A percentile compares a stretch with the other conserved stretches of the same genome.
Evolutionary conservation across 1,284 basidiomycete genomes (phyloP).

Genomic region (Malassezia vespertilionis): DNA sequence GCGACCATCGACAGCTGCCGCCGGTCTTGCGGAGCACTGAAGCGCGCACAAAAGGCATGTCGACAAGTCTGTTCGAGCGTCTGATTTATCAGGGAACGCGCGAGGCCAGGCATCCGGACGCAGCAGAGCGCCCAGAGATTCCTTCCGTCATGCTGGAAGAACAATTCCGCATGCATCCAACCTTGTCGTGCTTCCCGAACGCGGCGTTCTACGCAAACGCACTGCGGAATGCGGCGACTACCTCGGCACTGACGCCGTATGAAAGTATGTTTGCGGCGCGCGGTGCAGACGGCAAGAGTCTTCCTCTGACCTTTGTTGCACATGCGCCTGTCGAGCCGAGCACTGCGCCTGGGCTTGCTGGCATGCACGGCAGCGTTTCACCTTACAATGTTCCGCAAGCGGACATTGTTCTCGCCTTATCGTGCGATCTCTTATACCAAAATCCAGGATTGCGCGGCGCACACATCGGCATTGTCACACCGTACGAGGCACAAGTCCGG

Average conservation of each 20-base stretch:
- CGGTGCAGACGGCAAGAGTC: not conserved
- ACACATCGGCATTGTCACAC: conserved; percentile 42
- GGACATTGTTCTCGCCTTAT: conserved; percentile 40
- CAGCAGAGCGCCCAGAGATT: conserved; percentile 52
- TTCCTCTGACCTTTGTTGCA: conserved; percentile 10
- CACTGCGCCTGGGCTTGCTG: not conserved
- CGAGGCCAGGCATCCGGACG: not conserved
- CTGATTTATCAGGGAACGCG: conserved; percentile 60
- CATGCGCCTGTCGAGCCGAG: conserved; percentile 9
- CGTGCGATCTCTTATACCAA: conserved; percentile 27
- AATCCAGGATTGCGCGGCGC: conserved; percentile 28
- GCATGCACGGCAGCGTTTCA: conserved; percentile 13
- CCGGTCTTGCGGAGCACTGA: conserved; percentile 59
- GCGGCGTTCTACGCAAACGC: conserved; percentile 65
- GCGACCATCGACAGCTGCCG: conserved; percentile 92
- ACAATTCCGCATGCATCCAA: conserved; percentile 90
- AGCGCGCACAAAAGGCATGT: conserved; percentile 59
- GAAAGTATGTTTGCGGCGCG: conserved; percentile 22
- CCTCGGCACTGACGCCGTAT: conserved; percentile 21
- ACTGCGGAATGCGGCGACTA: conserved; percentile 58
- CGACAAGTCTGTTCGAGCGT: conserved; percentile 74
- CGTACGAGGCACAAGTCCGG: conserved; percentile 38
- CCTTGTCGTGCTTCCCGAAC: conserved; percentile 73
- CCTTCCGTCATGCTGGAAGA: conserved; percentile 62
- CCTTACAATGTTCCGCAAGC: conserved; percentile 34